Evolutionary conservation across 2,329 filamentous ascomycete species (phyloP).

Genomic region (Penicillium thymicola): DNA sequence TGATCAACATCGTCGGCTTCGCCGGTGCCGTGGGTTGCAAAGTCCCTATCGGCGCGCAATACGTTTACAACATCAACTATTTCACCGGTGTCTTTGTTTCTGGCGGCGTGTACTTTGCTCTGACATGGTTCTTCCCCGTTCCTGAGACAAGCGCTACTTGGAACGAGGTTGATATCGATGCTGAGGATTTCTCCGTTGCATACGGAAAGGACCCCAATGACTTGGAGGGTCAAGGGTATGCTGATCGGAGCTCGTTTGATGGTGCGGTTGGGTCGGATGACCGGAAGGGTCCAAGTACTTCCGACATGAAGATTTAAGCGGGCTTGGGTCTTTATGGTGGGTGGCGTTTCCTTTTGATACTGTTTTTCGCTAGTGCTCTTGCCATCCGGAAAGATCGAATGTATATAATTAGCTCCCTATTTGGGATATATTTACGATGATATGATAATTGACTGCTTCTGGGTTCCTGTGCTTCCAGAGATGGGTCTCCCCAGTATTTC

Average conservation of each 20-base stretch:
- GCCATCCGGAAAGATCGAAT: not conserved
- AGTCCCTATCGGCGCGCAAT: conserved; percentile 75
- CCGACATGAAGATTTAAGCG: conserved; percentile 14
- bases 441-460: conserved; percentile 7
- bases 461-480: not conserved
- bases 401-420: not conserved
- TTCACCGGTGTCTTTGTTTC: conserved; percentile 79
- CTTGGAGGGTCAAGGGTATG: conserved; percentile 23
- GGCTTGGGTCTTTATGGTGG: not conserved
- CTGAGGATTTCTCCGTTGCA: conserved; percentile 28
- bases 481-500: not conserved
- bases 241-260: conserved; percentile 8
- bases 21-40: conserved; percentile 69
- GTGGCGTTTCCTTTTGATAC: not conserved
- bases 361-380: not conserved
- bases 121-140: conserved; percentile 69
- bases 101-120: conserved; percentile 61
- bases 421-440: conserved; percentile 9
- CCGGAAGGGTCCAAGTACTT: conserved; percentile 22
- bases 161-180: conserved; percentile 64
- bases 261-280: conserved; percentile 12
- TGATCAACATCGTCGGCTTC: conserved; percentile 91
- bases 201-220: conserved; percentile 32
- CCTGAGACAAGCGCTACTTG: conserved; percentile 71
- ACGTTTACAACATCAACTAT: conserved; percentile 89